Evolutionary conservation across 805 yeast genomes (phyloP).

Genomic region (Ogataea paradorogensis): DNA sequence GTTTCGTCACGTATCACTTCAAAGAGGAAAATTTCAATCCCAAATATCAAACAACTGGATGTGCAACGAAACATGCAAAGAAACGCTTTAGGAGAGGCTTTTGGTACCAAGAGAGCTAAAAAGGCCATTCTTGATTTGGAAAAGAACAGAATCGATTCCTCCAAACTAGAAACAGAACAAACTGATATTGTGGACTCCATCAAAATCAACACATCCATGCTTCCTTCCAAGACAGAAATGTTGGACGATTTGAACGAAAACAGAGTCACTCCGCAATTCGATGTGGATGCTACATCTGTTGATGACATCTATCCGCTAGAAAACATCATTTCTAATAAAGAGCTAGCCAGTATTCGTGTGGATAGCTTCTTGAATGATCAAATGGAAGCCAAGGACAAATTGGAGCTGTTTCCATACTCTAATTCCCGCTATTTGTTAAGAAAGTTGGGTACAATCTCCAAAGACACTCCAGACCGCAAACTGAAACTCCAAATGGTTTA

Average conservation of each 20-base stretch:
- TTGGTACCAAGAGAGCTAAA: constrained; percentile 96
- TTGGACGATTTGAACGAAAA: constrained; percentile 54
- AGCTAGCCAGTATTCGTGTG: constrained; percentile 62
- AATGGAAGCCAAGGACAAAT: constrained; percentile 42
- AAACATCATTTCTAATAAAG: constrained; percentile 65
- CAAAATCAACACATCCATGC: constrained; percentile 59
- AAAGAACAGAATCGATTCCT: constrained; percentile 84
- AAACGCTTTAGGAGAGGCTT: constrained; percentile 87
- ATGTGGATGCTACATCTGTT: constrained; percentile 75
- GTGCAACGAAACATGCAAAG: constrained; percentile 57
- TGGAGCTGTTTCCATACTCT: constrained; percentile 59
- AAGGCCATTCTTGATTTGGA: constrained; percentile 79
- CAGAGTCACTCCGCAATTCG: constrained; percentile 80
- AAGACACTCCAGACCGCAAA: constrained; percentile 39
- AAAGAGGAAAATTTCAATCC: constrained; percentile 57
- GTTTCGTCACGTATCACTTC: constrained; percentile 63
- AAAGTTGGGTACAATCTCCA: constrained; percentile 37
- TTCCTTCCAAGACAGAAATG: constrained; percentile 72
- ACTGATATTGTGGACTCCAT: constrained; percentile 81
- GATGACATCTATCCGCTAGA: constrained; percentile 78
- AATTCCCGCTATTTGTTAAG: constrained; percentile 55
- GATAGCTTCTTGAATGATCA: constrained; percentile 56
- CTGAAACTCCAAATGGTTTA: constrained; percentile 68
- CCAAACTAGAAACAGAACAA: constrained; percentile 64
- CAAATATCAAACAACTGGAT: constrained; percentile 55